Conservation (phyloP, 2,329 filamentous ascomycete genomes). For the Cercospora janseana region DNA sequence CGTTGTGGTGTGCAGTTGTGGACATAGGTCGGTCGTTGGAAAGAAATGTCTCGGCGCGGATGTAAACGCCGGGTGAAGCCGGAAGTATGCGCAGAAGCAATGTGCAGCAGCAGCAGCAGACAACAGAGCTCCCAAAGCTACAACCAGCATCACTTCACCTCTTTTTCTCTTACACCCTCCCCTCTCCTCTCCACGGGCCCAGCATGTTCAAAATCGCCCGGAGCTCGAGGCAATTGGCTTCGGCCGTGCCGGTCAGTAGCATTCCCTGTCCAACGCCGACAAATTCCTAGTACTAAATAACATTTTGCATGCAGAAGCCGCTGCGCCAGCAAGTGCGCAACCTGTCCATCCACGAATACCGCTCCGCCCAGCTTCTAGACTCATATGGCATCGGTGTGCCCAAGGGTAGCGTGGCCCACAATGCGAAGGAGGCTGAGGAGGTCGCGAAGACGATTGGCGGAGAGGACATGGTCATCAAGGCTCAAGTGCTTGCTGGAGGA, state of each 20-base stretch:
- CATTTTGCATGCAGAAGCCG: slow-evolving; percentile 45
- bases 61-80: slow-evolving; percentile 9
- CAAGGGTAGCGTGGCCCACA: slow-evolving; percentile 81
- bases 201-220: slow-evolving; percentile 85
- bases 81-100: slow-evolving; percentile 8
- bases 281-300: slow-evolving; percentile 29
- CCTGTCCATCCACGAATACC: slow-evolving; percentile 97
- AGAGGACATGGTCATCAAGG: slow-evolving; percentile 99
- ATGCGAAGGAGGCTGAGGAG: slow-evolving; percentile 81
- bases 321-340: slow-evolving; percentile 75
- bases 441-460: slow-evolving; percentile 85
- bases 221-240: slow-evolving; percentile 70
- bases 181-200: slow-evolving; percentile 7
- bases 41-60: slow-evolving; percentile 9
- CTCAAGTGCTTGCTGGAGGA: slow-evolving; percentile 94
- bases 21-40: not conserved
- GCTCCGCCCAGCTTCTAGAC: slow-evolving; percentile 86
- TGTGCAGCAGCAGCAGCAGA: slow-evolving; percentile 8
- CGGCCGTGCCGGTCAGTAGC: slow-evolving; percentile 62
- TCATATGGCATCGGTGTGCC: slow-evolving; percentile 92
- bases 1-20: not conserved
- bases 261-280: not conserved
- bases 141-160: slow-evolving; percentile 16
- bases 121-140: slow-evolving; percentile 18
- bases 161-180: slow-evolving; percentile 4